These are phyloP conservation scores for Ilyonectria mors-panacis DNA, from an alignment of 2,329 filamentous ascomycete genomes.

Conservation along the genomic window DNA sequence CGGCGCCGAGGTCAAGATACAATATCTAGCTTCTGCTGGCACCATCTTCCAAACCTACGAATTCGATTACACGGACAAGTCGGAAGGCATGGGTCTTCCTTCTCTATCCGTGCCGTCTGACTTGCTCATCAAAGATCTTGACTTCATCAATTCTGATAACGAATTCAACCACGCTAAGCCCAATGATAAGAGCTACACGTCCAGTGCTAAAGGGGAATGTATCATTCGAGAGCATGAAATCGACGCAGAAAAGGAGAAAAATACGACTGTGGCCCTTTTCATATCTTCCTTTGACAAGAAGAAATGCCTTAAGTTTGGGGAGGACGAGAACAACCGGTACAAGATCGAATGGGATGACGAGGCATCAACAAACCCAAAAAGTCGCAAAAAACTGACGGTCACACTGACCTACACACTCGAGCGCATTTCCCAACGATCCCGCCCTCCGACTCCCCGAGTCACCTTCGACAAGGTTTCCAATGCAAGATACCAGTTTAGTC, in stretches of 20 bases:
- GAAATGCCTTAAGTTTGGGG: neutral
- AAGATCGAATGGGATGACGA: too few species aligned
- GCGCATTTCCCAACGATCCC: neutral
- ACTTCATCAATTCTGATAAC: neutral
- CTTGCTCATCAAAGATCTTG: neutral
- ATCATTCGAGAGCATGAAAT: slow-evolving; percentile 2
- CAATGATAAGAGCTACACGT: neutral
- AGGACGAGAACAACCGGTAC: too few species aligned
- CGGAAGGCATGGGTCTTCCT: neutral
- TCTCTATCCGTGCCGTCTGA: neutral
- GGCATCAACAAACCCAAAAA: too few species aligned
- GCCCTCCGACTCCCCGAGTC: too few species aligned
- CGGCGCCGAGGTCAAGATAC: too few species aligned
- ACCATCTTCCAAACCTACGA: too few species aligned
- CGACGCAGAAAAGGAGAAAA: neutral
- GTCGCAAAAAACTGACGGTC: too few species aligned
- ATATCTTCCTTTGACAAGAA: neutral
- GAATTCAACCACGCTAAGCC: neutral
- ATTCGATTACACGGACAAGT: neutral
- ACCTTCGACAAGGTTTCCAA: too few species aligned
- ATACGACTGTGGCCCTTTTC: neutral
- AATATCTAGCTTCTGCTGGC: too few species aligned
- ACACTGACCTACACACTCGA: slow-evolving; percentile 1
- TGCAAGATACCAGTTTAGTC: too few species aligned
- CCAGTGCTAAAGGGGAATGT: neutral